phyloP scores from a whole-genome alignment of 23 red algal species.

The Gracilaria caudata region DNA sequence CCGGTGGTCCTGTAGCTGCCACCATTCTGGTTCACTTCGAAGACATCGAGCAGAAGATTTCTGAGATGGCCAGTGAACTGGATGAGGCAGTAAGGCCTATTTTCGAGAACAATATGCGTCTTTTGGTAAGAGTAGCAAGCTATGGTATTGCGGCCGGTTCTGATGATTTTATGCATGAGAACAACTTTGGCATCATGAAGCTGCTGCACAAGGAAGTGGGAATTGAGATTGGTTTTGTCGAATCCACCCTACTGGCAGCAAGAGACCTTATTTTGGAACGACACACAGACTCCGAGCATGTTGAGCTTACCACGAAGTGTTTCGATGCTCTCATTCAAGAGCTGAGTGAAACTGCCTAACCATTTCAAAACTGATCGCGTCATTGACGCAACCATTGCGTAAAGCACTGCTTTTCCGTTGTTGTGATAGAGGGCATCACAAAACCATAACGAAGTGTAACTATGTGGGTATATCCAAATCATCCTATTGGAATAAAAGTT shows the following conservation, averaged over 20 bases:
- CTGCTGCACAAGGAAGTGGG: conserved; percentile 66
- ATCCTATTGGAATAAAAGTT: conserved; percentile 15
- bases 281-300: conserved; percentile 15
- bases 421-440: not conserved
- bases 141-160: conserved; percentile 65
- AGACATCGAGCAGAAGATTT: conserved; percentile 45
- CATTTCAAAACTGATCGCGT: not conserved
- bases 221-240: conserved; percentile 3
- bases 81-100: conserved; percentile 35
- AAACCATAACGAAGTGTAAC: not conserved
- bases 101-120: conserved; percentile 46
- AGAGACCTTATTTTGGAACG: conserved; percentile 32
- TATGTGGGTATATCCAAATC: not conserved
- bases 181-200: conserved; percentile 68
- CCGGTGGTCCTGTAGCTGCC: conserved; percentile 63
- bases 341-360: not conserved
- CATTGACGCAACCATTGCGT: not conserved
- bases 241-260: conserved; percentile 1
- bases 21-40: conserved; percentile 63
- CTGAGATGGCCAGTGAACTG: conserved; percentile 7
- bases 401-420: not conserved
- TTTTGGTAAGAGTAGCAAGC: conserved; percentile 53
- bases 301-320: conserved; percentile 22
- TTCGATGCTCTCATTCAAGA: conserved; percentile 34
- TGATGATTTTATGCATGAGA: conserved; percentile 69